Evolutionary conservation across 768 basidiomycete species (phyloP), one percentile per base, ranked within the genome.

Genomic region (Pleurotus tuber-regium): DNA sequence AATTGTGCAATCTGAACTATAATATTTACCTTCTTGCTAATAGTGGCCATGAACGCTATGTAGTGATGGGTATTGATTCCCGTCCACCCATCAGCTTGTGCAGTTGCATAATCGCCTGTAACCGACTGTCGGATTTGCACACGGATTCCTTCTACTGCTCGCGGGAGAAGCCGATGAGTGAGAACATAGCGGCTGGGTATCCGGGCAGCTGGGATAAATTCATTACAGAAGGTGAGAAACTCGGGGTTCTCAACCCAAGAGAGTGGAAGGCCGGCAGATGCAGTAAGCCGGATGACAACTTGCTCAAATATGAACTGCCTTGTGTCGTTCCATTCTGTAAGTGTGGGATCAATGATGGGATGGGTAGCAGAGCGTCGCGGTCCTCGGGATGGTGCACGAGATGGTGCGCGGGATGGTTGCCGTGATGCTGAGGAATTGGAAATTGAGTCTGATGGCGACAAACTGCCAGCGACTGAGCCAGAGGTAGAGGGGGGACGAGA

Each of bases 31-130:
- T 59, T 63, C 42, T 50, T 44, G 4, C 52, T 49, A 9, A 46
- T 41, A 1, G 57, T 63, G 16, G 63, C 52, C 59, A 64, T 62
- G 18, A 67, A 65, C 11, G 52, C 63, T 46, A 67, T 18, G 12
- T 60, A 55, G 41, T 67, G 63, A 35, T 66, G 64, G 46, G 39
- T 25, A 33, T 67, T 67, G 10, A 55, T 16, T 0, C 64, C 66
- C 7, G 57, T 59, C 66, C 66, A 67, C 21, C 66, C 61, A 58
- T 65, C 61, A 39, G 50, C 57, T 53, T 67, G 63, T 16, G 64
- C 16, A 0, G 59, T 67, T 16, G 23, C 59, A 11, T 51, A 40
- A 1, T 4, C 31, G 9, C 64, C 61, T 24, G 14, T 9, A 26
- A 47, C 38, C 3, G 50, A 50, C 4, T 26, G 41, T 31, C 43